Evolutionary conservation across 176 grass and related monocot genomes (phyloP).

Genomic region (Alloteropsis semialata): DNA sequence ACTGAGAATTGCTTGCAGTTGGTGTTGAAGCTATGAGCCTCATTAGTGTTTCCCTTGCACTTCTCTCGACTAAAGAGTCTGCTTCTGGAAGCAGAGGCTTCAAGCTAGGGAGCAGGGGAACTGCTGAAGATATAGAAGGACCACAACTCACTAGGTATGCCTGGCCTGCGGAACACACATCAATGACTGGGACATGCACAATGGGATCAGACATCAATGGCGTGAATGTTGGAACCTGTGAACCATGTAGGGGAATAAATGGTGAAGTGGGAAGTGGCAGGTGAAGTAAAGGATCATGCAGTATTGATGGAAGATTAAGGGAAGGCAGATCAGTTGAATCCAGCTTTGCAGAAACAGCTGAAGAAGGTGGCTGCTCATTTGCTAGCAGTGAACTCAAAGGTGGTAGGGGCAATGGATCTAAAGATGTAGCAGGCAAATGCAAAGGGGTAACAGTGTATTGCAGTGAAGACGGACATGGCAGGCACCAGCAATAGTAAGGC

Average conservation of each 20-base stretch:
- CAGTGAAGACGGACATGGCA: conserved; percentile 66
- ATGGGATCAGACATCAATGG: conserved; percentile 95
- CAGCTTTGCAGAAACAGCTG: conserved; percentile 43
- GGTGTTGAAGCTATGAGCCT: conserved; percentile 77
- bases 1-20: conserved; percentile 29
- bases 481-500: conserved; percentile 97
- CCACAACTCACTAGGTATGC: conserved; percentile 87
- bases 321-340: conserved; percentile 46
- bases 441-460: conserved; percentile 48
- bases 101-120: conserved; percentile 59
- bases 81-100: conserved; percentile 63
- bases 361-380: conserved; percentile 37
- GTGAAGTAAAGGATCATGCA: conserved; percentile 63
- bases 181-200: conserved; percentile 87
- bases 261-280: conserved; percentile 60
- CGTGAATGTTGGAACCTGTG: conserved; percentile 77
- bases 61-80: conserved; percentile 77
- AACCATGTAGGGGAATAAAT: conserved; percentile 57
- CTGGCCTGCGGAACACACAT: conserved; percentile 84
- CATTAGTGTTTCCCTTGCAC: conserved; percentile 84
- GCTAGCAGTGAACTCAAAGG: conserved; percentile 54
- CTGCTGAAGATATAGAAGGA: conserved; percentile 62
- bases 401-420: conserved; percentile 38
- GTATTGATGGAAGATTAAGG: conserved; percentile 47
- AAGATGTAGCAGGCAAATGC: conserved; percentile 34